Percentiles rank a stretch among this genome's conserved stretches.
These are phyloP conservation scores for Aspergillus ostianus DNA, from an alignment of 495 filamentous ascomycete genomes.

Conservation along the genomic window DNA sequence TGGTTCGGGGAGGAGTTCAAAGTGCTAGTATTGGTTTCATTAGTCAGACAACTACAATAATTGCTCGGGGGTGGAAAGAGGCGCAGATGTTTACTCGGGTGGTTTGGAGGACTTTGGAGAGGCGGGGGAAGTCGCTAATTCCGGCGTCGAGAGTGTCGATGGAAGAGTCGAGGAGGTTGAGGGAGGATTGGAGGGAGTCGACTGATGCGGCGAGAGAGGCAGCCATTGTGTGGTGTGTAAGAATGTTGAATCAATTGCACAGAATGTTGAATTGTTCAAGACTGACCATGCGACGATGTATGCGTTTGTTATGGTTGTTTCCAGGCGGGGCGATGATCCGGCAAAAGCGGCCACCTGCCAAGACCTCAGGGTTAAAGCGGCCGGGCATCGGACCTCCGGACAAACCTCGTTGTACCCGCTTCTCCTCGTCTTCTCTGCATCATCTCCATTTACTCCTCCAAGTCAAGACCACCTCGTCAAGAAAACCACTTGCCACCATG, in stretches of 20 bases:
- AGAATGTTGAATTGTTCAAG: not conserved
- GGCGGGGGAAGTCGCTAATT: slow-evolving; percentile 70
- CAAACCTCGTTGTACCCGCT: slow-evolving; percentile 42
- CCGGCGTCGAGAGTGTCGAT: slow-evolving; percentile 71
- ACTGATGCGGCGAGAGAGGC: slow-evolving; percentile 63
- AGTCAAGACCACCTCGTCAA: slow-evolving; percentile 19
- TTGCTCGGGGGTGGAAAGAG: not conserved
- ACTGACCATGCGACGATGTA: not conserved
- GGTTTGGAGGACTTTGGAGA: slow-evolving; percentile 67
- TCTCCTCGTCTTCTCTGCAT: slow-evolving; percentile 24
- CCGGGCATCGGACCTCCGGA: slow-evolving; percentile 27
- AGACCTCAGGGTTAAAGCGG: slow-evolving; percentile 19
- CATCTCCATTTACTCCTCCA: slow-evolving; percentile 35
- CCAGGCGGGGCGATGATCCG: slow-evolving; percentile 23
- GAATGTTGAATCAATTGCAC: not conserved
- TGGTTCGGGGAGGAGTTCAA: slow-evolving; percentile 72
- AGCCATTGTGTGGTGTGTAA: slow-evolving; percentile 31
- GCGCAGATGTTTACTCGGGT: slow-evolving; percentile 52
- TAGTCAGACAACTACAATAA: not conserved
- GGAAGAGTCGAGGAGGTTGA: slow-evolving; percentile 69
- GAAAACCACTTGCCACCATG: slow-evolving; percentile 53
- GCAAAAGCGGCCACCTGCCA: slow-evolving; percentile 34
- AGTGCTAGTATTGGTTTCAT: slow-evolving; percentile 57
- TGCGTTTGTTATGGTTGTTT: slow-evolving; percentile 34
- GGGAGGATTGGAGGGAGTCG: slow-evolving; percentile 65